Percentiles rank a stretch among this genome's conserved stretches.
Conservation (phyloP, 2,329 filamentous ascomycete species). For the Diplocarpon rosae region DNA sequence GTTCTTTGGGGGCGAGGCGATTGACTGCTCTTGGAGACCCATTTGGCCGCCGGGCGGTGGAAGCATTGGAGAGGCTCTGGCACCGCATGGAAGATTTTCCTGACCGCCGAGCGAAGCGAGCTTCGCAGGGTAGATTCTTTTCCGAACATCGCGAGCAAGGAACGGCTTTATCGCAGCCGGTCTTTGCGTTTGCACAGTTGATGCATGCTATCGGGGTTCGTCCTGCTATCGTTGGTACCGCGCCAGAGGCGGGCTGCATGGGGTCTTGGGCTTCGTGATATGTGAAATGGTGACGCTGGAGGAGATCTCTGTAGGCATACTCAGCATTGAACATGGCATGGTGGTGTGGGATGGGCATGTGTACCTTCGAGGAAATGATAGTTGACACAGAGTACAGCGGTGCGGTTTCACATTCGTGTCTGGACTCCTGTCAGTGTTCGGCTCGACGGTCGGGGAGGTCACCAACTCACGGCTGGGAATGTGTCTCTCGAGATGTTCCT, state of each 20-base stretch:
- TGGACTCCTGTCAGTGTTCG: conserved; percentile 20
- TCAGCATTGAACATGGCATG: conserved; percentile 8
- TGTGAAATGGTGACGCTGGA: conserved; percentile 39
- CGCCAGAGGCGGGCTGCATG: conserved; percentile 34
- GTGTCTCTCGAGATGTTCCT: conserved; percentile 46
- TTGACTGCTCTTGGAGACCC: conserved; percentile 1
- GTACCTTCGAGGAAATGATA: conserved; percentile 40
- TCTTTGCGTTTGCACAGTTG: conserved; percentile 40
- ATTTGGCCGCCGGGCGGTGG: background rate
- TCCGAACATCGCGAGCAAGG: conserved; percentile 39
- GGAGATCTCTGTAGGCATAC: conserved; percentile 32
- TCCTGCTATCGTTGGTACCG: conserved; percentile 32
- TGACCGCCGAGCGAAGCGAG: conserved; percentile 39
- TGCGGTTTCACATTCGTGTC: conserved; percentile 46
- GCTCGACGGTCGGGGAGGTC: too few relatives aligned
- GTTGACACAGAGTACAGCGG: conserved; percentile 37
- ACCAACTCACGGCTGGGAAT: conserved; percentile 42
- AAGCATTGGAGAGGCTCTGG: conserved; percentile 2
- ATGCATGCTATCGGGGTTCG: conserved; percentile 38
- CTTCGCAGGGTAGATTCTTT: conserved; percentile 37
- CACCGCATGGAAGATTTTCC: conserved; percentile 5
- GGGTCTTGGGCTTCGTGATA: conserved; percentile 40
- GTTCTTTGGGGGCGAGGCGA: conserved; percentile 2
- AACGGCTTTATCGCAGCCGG: conserved; percentile 39
- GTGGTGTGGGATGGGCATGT: conserved; percentile 9